Evolutionary conservation across 1,284 basidiomycete species (phyloP).

Genomic region (Tremellales sp.): DNA sequence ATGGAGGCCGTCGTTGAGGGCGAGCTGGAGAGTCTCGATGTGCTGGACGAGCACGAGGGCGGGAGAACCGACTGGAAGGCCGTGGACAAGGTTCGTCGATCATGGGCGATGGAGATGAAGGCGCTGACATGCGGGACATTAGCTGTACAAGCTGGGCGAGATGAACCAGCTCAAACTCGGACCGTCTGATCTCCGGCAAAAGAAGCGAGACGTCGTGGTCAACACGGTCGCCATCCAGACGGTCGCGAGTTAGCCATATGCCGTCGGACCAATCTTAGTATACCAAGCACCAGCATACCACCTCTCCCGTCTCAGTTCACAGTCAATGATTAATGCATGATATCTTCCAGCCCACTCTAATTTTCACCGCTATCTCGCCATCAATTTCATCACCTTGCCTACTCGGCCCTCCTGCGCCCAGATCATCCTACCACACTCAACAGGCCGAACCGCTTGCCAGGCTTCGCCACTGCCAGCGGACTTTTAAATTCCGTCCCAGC

Average conservation of each 20-base stretch:
- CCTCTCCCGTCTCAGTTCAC: no score
- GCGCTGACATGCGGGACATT: constrained; percentile 40
- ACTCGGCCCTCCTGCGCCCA: background rate
- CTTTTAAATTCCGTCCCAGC: constrained; percentile 39
- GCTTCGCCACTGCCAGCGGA: constrained; percentile 43
- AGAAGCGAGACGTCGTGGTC: constrained; percentile 63
- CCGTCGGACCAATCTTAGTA: no score
- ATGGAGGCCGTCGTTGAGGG: constrained; percentile 63
- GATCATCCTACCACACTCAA: constrained; percentile 36
- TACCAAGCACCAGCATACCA: no score
- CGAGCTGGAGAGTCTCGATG: constrained; percentile 51
- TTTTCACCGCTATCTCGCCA: no score
- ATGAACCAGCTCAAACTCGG: constrained; percentile 46
- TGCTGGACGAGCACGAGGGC: constrained; percentile 21
- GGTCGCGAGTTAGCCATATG: constrained; percentile 51
- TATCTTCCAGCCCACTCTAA: no score
- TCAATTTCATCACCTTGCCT: background rate
- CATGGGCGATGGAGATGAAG: constrained; percentile 31
- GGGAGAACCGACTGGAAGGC: constrained; percentile 31
- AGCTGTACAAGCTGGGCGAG: constrained; percentile 72
- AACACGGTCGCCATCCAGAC: constrained; percentile 77
- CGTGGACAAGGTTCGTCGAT: constrained; percentile 45
- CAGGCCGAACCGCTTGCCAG: constrained; percentile 45
- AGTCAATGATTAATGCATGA: no score
- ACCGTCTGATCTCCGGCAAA: constrained; percentile 32